These are phyloP conservation scores for Ulota crispa DNA, from an alignment of 225 moss, liverwort and hornwort genomes.

Conservation along the genomic window DNA sequence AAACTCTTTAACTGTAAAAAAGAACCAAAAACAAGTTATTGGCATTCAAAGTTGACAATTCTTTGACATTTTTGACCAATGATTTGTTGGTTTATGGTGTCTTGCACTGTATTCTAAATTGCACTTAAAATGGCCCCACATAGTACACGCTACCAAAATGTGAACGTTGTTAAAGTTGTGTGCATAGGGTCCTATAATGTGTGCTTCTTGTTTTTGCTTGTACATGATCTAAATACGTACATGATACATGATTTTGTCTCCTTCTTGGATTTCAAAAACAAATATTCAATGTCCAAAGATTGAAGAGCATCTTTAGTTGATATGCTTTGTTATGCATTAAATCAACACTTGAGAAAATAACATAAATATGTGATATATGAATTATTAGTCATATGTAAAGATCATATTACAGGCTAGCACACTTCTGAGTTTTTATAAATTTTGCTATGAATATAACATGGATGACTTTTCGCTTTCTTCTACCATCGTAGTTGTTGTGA, in stretches of 20 bases:
- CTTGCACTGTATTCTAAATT: neutral
- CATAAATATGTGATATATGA: neutral
- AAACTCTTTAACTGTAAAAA: too few relatives aligned
- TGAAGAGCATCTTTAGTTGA: neutral
- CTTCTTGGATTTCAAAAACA: neutral
- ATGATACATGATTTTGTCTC: neutral
- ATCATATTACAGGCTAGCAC: neutral
- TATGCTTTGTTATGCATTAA: neutral
- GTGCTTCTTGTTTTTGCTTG: neutral
- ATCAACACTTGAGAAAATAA: neutral
- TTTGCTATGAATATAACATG: neutral
- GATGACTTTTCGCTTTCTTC: neutral
- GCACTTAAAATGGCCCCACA: neutral
- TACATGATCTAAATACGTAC: neutral
- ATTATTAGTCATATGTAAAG: neutral
- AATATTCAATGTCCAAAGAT: neutral
- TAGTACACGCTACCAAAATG: neutral
- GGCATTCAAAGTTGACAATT: too few relatives aligned
- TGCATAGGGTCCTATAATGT: neutral
- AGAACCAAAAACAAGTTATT: too few relatives aligned
- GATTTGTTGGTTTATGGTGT: too few relatives aligned
- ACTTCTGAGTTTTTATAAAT: neutral
- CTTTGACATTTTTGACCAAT: too few relatives aligned
- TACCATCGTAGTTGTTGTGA: neutral
- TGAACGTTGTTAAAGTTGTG: neutral